Conservation (phyloP, 176 grass and related monocot species). For the Eleusine coracana region DNA sequence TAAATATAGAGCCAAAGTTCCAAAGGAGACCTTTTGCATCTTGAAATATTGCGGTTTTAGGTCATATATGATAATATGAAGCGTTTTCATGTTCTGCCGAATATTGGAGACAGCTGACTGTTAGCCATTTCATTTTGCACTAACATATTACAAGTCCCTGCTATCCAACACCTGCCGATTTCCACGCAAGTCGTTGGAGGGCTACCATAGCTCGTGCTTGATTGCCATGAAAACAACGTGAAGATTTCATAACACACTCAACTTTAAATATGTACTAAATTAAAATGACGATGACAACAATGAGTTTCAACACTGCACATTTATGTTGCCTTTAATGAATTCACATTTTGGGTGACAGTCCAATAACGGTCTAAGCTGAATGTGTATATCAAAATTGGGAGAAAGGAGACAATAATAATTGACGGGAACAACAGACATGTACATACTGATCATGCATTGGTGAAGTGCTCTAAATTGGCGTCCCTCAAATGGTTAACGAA, state of each 20-base stretch:
- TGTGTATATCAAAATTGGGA: conserved; percentile 28
- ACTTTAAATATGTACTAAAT: too few species aligned
- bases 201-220: neutral
- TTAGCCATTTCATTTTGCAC: too few species aligned
- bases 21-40: too few species aligned
- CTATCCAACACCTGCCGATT: too few species aligned
- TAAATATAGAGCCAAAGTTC: too few species aligned
- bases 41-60: too few species aligned
- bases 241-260: neutral
- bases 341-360: conserved; percentile 5
- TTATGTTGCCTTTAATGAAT: neutral
- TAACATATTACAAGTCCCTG: too few species aligned
- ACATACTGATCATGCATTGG: conserved; percentile 41
- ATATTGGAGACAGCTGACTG: too few species aligned
- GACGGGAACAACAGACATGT: conserved; percentile 42
- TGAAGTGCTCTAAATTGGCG: neutral
- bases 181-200: too few species aligned
- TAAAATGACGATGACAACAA: neutral
- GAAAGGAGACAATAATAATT: neutral
- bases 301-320: neutral
- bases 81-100: too few species aligned
- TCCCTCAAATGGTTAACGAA: conserved; percentile 37
- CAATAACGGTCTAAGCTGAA: neutral
- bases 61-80: too few species aligned
- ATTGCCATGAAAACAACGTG: neutral